A percentile compares a stretch with the other conserved stretches of the same genome.
Evolutionary conservation across 2,329 filamentous ascomycete species (phyloP).

Genomic region (Aciculosporium take): DNA sequence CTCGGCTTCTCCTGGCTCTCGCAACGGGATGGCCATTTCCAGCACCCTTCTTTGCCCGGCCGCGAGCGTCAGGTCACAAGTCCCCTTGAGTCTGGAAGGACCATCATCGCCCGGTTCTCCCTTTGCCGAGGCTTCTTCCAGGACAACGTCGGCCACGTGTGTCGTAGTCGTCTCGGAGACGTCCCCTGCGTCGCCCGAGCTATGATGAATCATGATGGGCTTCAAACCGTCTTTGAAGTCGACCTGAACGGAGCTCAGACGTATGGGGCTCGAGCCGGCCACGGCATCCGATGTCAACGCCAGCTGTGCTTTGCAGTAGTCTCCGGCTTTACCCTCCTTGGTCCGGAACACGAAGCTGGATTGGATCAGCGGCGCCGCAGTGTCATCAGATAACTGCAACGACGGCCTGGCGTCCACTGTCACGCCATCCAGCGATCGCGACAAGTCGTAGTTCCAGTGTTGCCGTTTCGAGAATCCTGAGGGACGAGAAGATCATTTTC

Average conservation of each 20-base stretch:
- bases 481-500: not conserved
- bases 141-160: conserved; percentile 11
- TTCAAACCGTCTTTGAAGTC: conserved; percentile 44
- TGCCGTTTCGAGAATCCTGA: conserved; percentile 39
- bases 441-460: conserved; percentile 48
- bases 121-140: conserved; percentile 16
- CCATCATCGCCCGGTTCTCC: conserved; percentile 14
- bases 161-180: conserved; percentile 6
- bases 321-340: conserved; percentile 47
- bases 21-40: conserved; percentile 56
- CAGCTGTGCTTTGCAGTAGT: conserved; percentile 43
- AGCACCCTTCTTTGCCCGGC: conserved; percentile 57
- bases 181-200: conserved; percentile 7
- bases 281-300: conserved; percentile 42
- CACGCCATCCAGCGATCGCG: conserved; percentile 39
- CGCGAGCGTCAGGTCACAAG: conserved; percentile 48
- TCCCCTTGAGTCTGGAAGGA: conserved; percentile 33
- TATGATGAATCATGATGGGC: conserved; percentile 36
- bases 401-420: conserved; percentile 28
- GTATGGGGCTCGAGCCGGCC: conserved; percentile 34
- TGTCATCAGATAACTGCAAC: conserved; percentile 36
- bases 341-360: conserved; percentile 43
- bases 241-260: conserved; percentile 36
- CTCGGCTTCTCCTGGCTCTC: conserved; percentile 67
- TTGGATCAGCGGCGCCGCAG: conserved; percentile 37